phyloP scores from a whole-genome alignment of 163 green algal species.

The Picocystis sp. region DNA sequence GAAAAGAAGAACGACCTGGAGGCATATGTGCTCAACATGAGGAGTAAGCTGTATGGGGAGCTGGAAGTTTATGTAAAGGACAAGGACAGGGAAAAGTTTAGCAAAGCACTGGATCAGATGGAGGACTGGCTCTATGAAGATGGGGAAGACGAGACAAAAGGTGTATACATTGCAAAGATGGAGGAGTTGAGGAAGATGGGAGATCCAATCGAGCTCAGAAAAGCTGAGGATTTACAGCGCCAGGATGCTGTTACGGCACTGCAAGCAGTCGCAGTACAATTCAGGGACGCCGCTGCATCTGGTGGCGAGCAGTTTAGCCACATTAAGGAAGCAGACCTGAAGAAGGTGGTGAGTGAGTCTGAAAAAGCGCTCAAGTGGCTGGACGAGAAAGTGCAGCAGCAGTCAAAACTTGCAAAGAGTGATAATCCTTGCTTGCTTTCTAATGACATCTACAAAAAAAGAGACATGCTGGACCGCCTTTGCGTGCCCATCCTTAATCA shows the following conservation, averaged over 20 bases:
- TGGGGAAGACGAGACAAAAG: constrained; percentile 83
- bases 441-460: constrained; percentile 28
- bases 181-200: constrained; percentile 45
- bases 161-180: constrained; percentile 76
- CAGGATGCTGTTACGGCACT: constrained; percentile 9
- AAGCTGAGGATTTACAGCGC: constrained; percentile 30
- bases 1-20: constrained; percentile 85
- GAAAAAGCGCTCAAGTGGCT: constrained; percentile 65
- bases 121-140: constrained; percentile 99
- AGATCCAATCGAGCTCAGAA: constrained; percentile 40
- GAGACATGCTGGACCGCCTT: constrained; percentile 20
- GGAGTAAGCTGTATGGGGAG: constrained; percentile 39
- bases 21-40: constrained; percentile 79
- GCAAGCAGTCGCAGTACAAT: constrained; percentile 19
- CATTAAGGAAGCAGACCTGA: constrained; percentile 47
- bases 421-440: constrained; percentile 18
- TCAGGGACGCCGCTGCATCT: constrained; percentile 26
- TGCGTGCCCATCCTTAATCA: not conserved
- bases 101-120: constrained; percentile 28
- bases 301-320: constrained; percentile 49
- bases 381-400: constrained; percentile 42
- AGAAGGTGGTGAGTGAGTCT: constrained; percentile 59
- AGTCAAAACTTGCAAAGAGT: constrained; percentile 23
- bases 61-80: constrained; percentile 35
- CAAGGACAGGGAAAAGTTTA: constrained; percentile 17